Conservation (phyloP, 164 flowering plant genomes). For the Stephania cephalantha region DNA sequence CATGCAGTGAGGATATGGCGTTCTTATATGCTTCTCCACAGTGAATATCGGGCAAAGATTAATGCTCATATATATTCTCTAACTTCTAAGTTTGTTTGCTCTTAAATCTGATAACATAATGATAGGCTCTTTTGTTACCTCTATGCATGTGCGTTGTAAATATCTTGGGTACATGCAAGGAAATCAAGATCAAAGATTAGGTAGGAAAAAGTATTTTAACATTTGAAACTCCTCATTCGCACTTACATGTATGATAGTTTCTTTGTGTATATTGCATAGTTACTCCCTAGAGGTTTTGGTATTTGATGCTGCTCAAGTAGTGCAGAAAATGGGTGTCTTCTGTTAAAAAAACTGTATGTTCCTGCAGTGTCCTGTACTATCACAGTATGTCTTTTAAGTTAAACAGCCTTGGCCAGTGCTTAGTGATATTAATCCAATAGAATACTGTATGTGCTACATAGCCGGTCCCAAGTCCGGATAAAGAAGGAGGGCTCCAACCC, state of each 20-base stretch:
- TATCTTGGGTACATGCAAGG: neutral
- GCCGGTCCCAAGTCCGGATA: too few species aligned
- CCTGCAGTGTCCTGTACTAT: neutral
- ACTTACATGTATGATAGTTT: neutral
- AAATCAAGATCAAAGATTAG: neutral
- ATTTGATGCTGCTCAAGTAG: neutral
- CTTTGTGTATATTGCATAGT: neutral
- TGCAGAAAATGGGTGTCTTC: neutral
- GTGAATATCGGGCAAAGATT: neutral
- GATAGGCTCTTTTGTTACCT: neutral
- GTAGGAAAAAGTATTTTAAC: neutral
- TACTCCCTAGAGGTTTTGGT: neutral
- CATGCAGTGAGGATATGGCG: neutral
- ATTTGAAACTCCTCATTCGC: neutral
- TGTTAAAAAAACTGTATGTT: neutral
- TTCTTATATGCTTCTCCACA: too few species aligned
- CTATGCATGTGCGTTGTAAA: neutral
- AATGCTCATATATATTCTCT: neutral
- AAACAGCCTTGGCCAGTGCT: neutral
- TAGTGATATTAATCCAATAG: neutral
- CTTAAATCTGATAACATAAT: neutral
- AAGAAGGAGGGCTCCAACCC: too few species aligned
- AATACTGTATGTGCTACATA: too few species aligned
- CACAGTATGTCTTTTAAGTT: neutral
- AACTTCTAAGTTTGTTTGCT: neutral